A percentile compares a stretch with the other conserved stretches of the same genome.
These are phyloP conservation scores for Didymellaceae sp. DNA, from an alignment of 2,329 filamentous ascomycete species.

Conservation along the genomic window DNA sequence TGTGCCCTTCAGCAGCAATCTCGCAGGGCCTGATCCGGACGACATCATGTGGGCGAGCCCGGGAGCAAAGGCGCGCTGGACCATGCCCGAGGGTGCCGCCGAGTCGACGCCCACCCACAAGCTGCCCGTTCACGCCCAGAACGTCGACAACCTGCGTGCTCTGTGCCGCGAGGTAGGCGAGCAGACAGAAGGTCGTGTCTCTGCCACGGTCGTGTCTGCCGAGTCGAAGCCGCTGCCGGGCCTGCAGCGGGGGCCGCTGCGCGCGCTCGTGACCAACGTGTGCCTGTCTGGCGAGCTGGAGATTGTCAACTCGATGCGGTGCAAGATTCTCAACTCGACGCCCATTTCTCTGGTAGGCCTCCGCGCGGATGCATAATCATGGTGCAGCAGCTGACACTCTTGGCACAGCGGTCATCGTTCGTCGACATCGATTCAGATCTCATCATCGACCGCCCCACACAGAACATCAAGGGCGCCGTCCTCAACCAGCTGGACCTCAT, in stretches of 20 bases:
- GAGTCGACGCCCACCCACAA: conserved; percentile 86
- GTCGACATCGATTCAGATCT: conserved; percentile 93
- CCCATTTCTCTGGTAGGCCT: conserved; percentile 85
- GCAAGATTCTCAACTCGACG: conserved; percentile 88
- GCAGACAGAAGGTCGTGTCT: conserved; percentile 66
- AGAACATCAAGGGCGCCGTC: conserved; percentile 75
- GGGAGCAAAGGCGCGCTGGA: conserved; percentile 89
- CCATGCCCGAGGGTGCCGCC: conserved; percentile 84
- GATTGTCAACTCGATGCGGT: conserved; percentile 85
- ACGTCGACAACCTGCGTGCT: conserved; percentile 78
- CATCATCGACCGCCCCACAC: conserved; percentile 75
- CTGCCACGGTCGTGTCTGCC: conserved; percentile 83
- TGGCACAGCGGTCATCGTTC: conserved; percentile 79
- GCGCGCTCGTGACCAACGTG: conserved; percentile 74
- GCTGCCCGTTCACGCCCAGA: conserved; percentile 88
- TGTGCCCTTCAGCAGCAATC: conserved; percentile 90
- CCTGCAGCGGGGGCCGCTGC: conserved; percentile 57
- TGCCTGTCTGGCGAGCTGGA: conserved; percentile 89
- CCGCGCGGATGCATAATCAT: conserved; percentile 21
- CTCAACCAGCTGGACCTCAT: conserved; percentile 86
- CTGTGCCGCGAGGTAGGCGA: conserved; percentile 84
- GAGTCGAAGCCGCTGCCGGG: conserved; percentile 70
- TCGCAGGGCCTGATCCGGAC: conserved; percentile 89
- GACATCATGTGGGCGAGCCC: conserved; percentile 92
- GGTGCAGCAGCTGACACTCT: conserved; percentile 30